These are phyloP conservation scores for Chalara sp. DNA, from an alignment of 2,329 filamentous ascomycete species.

Conservation along the genomic window DNA sequence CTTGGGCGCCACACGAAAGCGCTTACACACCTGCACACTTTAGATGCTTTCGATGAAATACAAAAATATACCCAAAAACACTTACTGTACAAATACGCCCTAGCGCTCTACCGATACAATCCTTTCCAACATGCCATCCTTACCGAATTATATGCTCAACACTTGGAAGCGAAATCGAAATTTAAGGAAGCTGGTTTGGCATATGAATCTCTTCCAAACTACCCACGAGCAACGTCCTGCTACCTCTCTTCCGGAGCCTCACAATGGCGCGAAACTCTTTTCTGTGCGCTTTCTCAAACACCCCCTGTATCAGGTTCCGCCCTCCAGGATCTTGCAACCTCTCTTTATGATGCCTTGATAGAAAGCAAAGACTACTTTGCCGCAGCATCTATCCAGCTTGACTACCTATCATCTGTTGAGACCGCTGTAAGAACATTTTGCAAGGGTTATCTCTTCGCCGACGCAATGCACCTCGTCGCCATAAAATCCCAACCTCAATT, in stretches of 20 bases:
- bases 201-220: constrained; percentile 79
- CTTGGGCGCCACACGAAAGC: constrained; percentile 73
- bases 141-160: constrained; percentile 70
- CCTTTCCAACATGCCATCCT: constrained; percentile 57
- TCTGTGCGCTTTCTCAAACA: constrained; percentile 61
- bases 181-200: constrained; percentile 85
- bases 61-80: constrained; percentile 74
- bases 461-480: constrained; percentile 72
- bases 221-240: constrained; percentile 67
- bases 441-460: constrained; percentile 79
- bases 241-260: constrained; percentile 72
- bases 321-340: constrained; percentile 60
- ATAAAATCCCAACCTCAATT: constrained; percentile 54
- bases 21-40: constrained; percentile 64
- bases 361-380: constrained; percentile 80
- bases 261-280: constrained; percentile 87
- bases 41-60: constrained; percentile 72
- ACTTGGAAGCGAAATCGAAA: constrained; percentile 67
- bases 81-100: constrained; percentile 67
- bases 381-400: constrained; percentile 72
- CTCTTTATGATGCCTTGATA: constrained; percentile 69
- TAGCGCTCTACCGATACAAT: constrained; percentile 81
- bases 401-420: constrained; percentile 70
- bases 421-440: constrained; percentile 72
- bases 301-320: constrained; percentile 54